phyloP scores from a whole-genome alignment of 306 rosid genomes.

The Cotoneaster glaucophyllus region DNA sequence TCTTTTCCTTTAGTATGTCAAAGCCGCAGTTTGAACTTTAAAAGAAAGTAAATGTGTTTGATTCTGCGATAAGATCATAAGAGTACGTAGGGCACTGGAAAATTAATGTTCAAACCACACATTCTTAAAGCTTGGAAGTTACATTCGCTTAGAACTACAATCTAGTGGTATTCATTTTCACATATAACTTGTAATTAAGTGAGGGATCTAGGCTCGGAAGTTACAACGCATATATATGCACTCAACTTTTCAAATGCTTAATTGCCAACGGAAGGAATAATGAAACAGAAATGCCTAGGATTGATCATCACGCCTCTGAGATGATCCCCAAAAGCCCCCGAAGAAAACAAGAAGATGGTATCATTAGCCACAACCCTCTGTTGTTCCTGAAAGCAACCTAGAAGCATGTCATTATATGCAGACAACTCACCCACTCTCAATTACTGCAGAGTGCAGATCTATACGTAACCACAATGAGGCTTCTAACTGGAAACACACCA shows the following conservation, averaged over 20 bases:
- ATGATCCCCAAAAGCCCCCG: background rate
- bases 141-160: background rate
- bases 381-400: background rate
- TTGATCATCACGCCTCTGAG: background rate
- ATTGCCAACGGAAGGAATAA: background rate
- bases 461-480: background rate
- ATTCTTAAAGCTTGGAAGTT: conserved; percentile 1
- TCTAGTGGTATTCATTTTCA: too few species aligned
- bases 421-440: background rate
- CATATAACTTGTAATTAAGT: too few species aligned
- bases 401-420: background rate
- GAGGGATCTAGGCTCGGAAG: too few species aligned
- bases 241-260: background rate
- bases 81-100: background rate
- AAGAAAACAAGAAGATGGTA: background rate
- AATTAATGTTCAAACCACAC: background rate
- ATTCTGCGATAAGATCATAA: conserved; percentile 5
- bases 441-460: background rate
- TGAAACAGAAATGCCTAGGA: background rate
- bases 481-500: background rate
- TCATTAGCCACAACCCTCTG: background rate
- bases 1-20: background rate
- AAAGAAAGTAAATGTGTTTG: background rate
- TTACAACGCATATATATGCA: too few species aligned
- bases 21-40: background rate